phyloP scores from a whole-genome alignment of 768 basidiomycete genomes.

The Pleurotus sapidus region DNA sequence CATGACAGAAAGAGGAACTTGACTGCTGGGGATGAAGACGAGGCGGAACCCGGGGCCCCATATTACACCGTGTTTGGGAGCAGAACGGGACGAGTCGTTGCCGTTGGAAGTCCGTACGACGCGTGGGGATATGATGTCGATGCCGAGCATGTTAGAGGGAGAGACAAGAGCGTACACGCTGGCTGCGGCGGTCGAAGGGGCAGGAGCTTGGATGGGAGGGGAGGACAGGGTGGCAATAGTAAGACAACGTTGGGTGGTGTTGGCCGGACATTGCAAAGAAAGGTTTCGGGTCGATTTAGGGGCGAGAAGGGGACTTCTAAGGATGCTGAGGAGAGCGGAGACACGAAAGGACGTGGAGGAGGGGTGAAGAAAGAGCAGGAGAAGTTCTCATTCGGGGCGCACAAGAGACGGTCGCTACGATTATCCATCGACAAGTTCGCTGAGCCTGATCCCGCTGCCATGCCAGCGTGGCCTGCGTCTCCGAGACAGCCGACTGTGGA shows the following conservation, averaged over 20 bases:
- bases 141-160: slow-evolving; percentile 2
- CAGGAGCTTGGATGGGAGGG: background rate
- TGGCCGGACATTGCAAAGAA: slow-evolving; percentile 26
- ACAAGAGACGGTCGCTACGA: slow-evolving; percentile 24
- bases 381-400: slow-evolving; percentile 12
- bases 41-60: slow-evolving; percentile 28
- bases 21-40: slow-evolving; percentile 23
- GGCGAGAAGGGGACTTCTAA: slow-evolving; percentile 13
- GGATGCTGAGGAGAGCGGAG: slow-evolving; percentile 9
- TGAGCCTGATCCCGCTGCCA: slow-evolving; percentile 7
- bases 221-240: slow-evolving; percentile 8
- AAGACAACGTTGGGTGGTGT: slow-evolving; percentile 11
- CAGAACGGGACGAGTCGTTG: slow-evolving; percentile 39
- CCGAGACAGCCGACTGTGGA: background rate
- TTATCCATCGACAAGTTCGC: slow-evolving; percentile 30
- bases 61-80: slow-evolving; percentile 58
- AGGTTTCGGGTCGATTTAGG: slow-evolving; percentile 32
- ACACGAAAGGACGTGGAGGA: slow-evolving; percentile 4
- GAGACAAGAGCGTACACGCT: slow-evolving; percentile 1
- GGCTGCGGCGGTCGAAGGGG: slow-evolving; percentile 8
- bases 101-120: slow-evolving; percentile 39
- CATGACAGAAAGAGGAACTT: slow-evolving; percentile 6
- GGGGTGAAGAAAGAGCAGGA: slow-evolving; percentile 14
- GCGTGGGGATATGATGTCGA: slow-evolving; percentile 21
- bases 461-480: background rate